These are phyloP conservation scores for Uncinocarpus reesii DNA, from an alignment of 2,329 filamentous ascomycete genomes.

Conservation along the genomic window DNA sequence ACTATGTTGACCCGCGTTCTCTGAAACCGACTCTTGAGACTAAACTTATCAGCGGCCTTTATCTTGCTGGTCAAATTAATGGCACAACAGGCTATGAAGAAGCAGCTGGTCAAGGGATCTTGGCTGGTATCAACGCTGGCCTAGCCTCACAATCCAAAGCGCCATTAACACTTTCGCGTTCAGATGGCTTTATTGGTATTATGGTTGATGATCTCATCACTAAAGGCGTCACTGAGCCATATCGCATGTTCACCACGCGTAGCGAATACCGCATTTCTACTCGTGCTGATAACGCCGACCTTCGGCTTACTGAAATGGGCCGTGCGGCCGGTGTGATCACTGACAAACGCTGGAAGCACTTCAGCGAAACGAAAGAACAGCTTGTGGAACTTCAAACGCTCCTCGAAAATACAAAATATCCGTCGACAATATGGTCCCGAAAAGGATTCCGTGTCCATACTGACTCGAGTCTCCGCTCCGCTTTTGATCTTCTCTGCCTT, in stretches of 20 bases:
- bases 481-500: constrained; percentile 68
- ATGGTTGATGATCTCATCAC: constrained; percentile 98
- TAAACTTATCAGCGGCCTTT: constrained; percentile 79
- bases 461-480: constrained; percentile 58
- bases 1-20: constrained; percentile 90
- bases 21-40: constrained; percentile 86
- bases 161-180: constrained; percentile 60
- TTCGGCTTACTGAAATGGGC: constrained; percentile 70
- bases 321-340: constrained; percentile 65
- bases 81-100: constrained; percentile 98
- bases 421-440: constrained; percentile 56
- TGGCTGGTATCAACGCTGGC: constrained; percentile 90
- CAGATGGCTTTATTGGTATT: constrained; percentile 92
- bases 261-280: constrained; percentile 92
- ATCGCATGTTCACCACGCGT: constrained; percentile 94
- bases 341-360: constrained; percentile 66
- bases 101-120: constrained; percentile 81
- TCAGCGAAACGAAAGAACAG: constrained; percentile 54
- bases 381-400: constrained; percentile 55
- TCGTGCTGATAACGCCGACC: constrained; percentile 86
- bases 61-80: constrained; percentile 92
- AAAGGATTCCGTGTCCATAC: constrained; percentile 59
- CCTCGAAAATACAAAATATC: constrained; percentile 50
- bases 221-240: constrained; percentile 92
- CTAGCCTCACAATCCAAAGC: constrained; percentile 58